phyloP scores from a whole-genome alignment of 257 asterid genomes.

The Vinca minor region DNA sequence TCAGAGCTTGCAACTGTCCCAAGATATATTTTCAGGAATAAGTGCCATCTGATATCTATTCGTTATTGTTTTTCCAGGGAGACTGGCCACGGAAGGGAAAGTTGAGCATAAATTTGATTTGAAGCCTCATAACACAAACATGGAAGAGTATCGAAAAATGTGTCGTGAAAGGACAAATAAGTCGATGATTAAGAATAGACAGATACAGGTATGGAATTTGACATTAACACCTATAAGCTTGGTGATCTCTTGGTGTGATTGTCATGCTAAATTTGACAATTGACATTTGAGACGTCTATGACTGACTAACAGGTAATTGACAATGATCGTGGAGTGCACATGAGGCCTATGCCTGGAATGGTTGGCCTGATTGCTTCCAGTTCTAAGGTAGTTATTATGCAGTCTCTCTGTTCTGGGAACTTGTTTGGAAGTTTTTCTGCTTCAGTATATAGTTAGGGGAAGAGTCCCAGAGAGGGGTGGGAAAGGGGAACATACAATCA shows the following conservation, averaged over 20 bases:
- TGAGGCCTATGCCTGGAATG: conserved; percentile 95
- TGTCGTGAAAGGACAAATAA: conserved; percentile 93
- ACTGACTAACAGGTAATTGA: conserved; percentile 57
- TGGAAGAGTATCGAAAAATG: conserved; percentile 62
- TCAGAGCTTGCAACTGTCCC: not conserved
- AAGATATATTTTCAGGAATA: not conserved
- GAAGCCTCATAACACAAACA: conserved; percentile 56
- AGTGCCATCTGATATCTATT: not conserved
- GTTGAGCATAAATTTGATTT: conserved; percentile 90
- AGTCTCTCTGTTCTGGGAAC: not conserved
- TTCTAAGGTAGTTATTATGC: conserved; percentile 45
- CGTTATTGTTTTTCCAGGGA: conserved; percentile 21
- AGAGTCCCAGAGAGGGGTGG: not conserved
- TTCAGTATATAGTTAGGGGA: not conserved
- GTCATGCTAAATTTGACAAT: conserved; percentile 2
- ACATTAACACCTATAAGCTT: not conserved
- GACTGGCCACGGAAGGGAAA: conserved; percentile 58
- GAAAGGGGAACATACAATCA: not conserved
- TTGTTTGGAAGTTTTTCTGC: not conserved
- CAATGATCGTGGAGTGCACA: conserved; percentile 81
- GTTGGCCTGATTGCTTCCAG: conserved; percentile 60
- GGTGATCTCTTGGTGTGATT: conserved; percentile 4
- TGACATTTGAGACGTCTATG: conserved; percentile 4
- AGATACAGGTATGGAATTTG: conserved; percentile 52
- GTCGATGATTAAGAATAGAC: conserved; percentile 81